phyloP scores from a whole-genome alignment of 345 rosid genomes.

The Noccaea bulbosa region DNA sequence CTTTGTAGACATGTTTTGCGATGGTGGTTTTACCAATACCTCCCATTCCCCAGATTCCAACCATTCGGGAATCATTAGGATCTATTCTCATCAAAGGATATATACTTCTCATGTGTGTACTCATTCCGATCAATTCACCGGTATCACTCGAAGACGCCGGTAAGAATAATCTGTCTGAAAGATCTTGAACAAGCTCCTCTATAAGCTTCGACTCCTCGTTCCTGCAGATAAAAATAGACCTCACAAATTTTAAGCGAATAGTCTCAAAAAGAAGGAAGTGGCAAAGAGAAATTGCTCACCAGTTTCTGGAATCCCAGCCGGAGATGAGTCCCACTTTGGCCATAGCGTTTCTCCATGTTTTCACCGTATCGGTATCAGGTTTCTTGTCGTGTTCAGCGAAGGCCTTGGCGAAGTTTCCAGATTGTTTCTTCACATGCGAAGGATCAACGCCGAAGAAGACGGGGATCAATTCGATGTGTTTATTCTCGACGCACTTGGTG shows the following conservation, averaged over 20 bases:
- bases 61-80: conserved; percentile 25
- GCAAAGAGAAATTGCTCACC: conserved; percentile 19
- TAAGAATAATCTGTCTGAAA: conserved; percentile 33
- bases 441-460: conserved; percentile 48
- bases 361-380: background rate
- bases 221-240: conserved; percentile 25
- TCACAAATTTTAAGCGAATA: conserved; percentile 5
- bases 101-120: conserved; percentile 33
- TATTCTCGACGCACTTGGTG: conserved; percentile 13
- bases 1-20: conserved; percentile 46
- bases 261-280: background rate
- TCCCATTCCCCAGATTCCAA: conserved; percentile 57
- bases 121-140: conserved; percentile 44
- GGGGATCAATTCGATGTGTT: conserved; percentile 31
- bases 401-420: conserved; percentile 35
- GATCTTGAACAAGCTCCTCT: conserved; percentile 39
- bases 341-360: conserved; percentile 41
- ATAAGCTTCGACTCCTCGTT: conserved; percentile 42
- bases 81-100: conserved; percentile 20
- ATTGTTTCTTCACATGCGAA: conserved; percentile 40
- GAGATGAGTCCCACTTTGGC: conserved; percentile 36
- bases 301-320: conserved; percentile 43
- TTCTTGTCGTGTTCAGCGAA: conserved; percentile 33
- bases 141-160: background rate
- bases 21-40: conserved; percentile 65